Evolutionary conservation across 2,329 filamentous ascomycete species (phyloP).

Genomic region (Ampelomyces quisqualis): DNA sequence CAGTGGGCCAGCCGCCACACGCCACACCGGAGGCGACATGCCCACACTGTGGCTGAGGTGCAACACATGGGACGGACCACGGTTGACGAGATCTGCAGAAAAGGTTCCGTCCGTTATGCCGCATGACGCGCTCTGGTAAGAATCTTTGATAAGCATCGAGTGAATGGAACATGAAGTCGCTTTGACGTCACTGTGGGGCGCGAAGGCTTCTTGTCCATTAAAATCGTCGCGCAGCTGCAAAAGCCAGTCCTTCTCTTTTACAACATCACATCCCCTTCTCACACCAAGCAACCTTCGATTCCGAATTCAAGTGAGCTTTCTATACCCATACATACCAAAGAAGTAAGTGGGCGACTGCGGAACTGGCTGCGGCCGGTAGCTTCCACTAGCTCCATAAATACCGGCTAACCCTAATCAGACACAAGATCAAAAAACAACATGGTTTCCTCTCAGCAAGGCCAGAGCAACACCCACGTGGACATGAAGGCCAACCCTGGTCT

Average conservation of each 20-base stretch:
- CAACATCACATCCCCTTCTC: conserved; percentile 5
- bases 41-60: neutral
- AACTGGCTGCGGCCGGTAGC: neutral
- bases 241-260: neutral
- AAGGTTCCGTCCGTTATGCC: conserved; percentile 7
- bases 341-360: conserved; percentile 5
- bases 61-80: neutral
- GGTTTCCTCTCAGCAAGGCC: conserved; percentile 31
- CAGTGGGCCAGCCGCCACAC: neutral
- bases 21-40: neutral
- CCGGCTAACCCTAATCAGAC: conserved; percentile 6
- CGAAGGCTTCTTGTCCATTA: conserved; percentile 8
- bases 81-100: conserved; percentile 11
- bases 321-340: conserved; percentile 5
- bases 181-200: conserved; percentile 23
- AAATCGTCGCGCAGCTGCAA: conserved; percentile 9
- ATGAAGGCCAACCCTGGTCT: conserved; percentile 48
- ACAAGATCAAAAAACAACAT: conserved; percentile 13
- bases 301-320: neutral
- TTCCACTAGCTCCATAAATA: neutral
- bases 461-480: conserved; percentile 20
- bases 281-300: neutral
- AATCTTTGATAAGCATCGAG: conserved; percentile 10
- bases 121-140: conserved; percentile 6
- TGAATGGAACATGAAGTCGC: conserved; percentile 13